Percentiles rank a stretch among this genome's conserved stretches.
phyloP scores from a whole-genome alignment of 768 basidiomycete species.

The Lentinula edodes region DNA sequence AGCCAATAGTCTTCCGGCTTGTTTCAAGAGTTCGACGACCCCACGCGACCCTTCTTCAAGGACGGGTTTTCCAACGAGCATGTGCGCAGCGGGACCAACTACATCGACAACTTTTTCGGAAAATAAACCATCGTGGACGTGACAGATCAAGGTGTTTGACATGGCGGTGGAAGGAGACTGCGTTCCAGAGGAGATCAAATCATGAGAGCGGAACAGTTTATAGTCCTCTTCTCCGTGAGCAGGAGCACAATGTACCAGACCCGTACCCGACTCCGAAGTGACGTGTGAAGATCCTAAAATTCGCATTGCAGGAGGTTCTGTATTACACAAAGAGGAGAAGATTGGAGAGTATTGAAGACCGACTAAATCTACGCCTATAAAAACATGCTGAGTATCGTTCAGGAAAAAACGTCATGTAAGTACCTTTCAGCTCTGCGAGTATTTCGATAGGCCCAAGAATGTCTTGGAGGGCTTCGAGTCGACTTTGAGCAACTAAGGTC shows the following conservation, averaged over 20 bases:
- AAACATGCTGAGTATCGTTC: constrained; percentile 11
- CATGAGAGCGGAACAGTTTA: constrained; percentile 56
- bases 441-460: constrained; percentile 33
- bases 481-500: constrained; percentile 48
- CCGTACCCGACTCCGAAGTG: constrained; percentile 84
- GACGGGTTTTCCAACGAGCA: constrained; percentile 66
- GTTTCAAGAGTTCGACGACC: constrained; percentile 58
- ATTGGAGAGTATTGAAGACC: constrained; percentile 55
- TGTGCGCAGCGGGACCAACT: constrained; percentile 40
- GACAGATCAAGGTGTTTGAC: constrained; percentile 56
- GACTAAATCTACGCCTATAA: constrained; percentile 48
- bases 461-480: constrained; percentile 32
- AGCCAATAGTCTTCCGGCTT: constrained; percentile 53
- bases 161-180: constrained; percentile 1
- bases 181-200: constrained; percentile 31
- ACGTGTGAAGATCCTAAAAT: constrained; percentile 75
- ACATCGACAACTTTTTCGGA: constrained; percentile 50
- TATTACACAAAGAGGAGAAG: constrained; percentile 36
- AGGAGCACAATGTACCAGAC: constrained; percentile 92
- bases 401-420: not conserved
- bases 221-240: constrained; percentile 96
- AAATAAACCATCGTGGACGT: constrained; percentile 81
- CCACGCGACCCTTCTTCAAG: constrained; percentile 65
- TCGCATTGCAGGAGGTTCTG: constrained; percentile 22
- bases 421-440: constrained; percentile 33